These are phyloP conservation scores for Dillenia turbinata DNA, from an alignment of 164 flowering plant genomes.

Conservation along the genomic window DNA sequence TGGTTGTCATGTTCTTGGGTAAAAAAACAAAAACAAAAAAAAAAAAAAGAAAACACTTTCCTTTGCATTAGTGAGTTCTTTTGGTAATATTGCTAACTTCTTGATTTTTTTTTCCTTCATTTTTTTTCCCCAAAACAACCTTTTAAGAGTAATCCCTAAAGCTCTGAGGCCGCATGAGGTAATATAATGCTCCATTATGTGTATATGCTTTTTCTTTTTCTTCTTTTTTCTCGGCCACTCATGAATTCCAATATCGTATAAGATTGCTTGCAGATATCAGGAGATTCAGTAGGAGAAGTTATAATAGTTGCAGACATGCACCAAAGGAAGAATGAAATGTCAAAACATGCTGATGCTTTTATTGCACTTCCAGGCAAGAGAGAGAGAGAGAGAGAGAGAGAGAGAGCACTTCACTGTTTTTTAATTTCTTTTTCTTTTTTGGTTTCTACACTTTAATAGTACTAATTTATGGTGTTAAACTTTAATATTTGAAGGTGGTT, in stretches of 20 bases:
- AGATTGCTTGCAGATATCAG: slow-evolving; percentile 41
- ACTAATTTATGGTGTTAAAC: not conserved
- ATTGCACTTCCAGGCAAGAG: slow-evolving; percentile 48
- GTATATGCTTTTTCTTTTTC: not conserved
- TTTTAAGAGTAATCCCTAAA: slow-evolving; percentile 56
- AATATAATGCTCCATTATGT: slow-evolving; percentile 8
- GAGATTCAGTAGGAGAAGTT: slow-evolving; percentile 52
- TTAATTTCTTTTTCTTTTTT: not conserved
- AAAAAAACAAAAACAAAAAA: no score
- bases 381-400: no score
- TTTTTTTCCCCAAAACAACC: not conserved
- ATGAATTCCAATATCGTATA: no score
- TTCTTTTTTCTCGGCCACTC: not conserved
- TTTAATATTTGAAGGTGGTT: slow-evolving; percentile 39
- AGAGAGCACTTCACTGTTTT: not conserved
- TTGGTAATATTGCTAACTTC: not conserved
- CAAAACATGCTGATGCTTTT: slow-evolving; percentile 53
- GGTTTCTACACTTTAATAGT: slow-evolving; percentile 1
- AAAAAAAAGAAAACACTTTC: no score
- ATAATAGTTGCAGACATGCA: slow-evolving; percentile 58
- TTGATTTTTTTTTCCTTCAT: not conserved
- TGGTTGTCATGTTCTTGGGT: slow-evolving; percentile 84
- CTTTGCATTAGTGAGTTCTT: not conserved
- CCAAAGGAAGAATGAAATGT: slow-evolving; percentile 64
- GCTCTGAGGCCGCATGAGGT: slow-evolving; percentile 71